phyloP scores from a whole-genome alignment of 164 flowering plant species.

The Euptelea pleiosperma region DNA sequence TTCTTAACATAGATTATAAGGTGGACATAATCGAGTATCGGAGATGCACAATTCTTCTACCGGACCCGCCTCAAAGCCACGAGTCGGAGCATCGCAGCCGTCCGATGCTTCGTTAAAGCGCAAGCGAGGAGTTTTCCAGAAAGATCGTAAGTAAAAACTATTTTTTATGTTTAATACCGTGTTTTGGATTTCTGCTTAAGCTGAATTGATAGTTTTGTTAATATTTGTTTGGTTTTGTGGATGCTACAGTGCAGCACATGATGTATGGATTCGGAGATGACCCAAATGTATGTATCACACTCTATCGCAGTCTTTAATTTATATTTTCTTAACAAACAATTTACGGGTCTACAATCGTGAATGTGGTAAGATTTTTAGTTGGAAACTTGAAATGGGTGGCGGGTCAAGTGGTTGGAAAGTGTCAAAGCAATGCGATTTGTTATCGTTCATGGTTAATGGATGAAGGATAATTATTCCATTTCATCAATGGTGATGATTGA shows the following conservation, averaged over 20 bases:
- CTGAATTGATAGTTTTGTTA: background rate
- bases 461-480: no score
- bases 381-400: no score
- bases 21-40: no score
- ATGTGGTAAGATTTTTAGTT: no score
- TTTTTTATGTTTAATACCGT: background rate
- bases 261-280: slow-evolving; percentile 97
- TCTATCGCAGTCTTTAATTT: no score
- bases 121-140: slow-evolving; percentile 72
- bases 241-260: slow-evolving; percentile 85
- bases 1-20: background rate
- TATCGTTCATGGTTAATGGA: no score
- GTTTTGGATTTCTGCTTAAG: background rate
- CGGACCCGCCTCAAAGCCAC: slow-evolving; percentile 48
- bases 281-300: slow-evolving; percentile 49
- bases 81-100: slow-evolving; percentile 48
- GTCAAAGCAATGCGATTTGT: no score
- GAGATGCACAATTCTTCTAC: slow-evolving; percentile 31
- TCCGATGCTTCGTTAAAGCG: slow-evolving; percentile 66
- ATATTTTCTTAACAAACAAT: no score
- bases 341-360: no score
- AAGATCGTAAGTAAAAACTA: slow-evolving; percentile 32
- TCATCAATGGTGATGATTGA: no score
- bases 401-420: no score
- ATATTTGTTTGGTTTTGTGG: background rate